Conservation (phyloP, 495 filamentous ascomycete genomes). For the Podospora pseudocomata region DNA sequence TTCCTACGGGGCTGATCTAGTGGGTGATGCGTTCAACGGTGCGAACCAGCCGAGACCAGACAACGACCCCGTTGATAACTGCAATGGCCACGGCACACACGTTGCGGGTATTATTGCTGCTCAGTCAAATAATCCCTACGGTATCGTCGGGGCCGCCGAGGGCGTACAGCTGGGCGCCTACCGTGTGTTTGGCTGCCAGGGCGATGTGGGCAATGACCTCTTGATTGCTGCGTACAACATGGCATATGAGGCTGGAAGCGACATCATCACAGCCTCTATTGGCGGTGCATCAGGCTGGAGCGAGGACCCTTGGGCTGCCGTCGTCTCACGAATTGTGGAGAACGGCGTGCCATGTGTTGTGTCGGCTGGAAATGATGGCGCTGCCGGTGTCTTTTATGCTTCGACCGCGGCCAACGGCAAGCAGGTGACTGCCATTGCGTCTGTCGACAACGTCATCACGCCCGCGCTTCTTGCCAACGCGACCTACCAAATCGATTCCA, state of each 20-base stretch:
- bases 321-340: conserved; percentile 52
- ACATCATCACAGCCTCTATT: conserved; percentile 59
- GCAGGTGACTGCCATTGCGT: conserved; percentile 49
- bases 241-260: conserved; percentile 55
- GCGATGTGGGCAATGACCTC: conserved; percentile 48
- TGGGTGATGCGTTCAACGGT: conserved; percentile 49
- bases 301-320: conserved; percentile 53
- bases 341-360: conserved; percentile 53
- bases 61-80: conserved; percentile 43
- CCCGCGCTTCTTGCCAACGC: conserved; percentile 41
- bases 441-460: conserved; percentile 47
- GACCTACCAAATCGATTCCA: conserved; percentile 32
- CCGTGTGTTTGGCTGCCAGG: conserved; percentile 52
- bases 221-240: conserved; percentile 54
- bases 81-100: conserved; percentile 48
- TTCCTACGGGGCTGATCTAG: conserved; percentile 50
- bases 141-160: conserved; percentile 53
- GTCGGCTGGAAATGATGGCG: conserved; percentile 55
- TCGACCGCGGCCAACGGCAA: conserved; percentile 52
- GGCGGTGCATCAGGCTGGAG: conserved; percentile 54
- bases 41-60: conserved; percentile 43
- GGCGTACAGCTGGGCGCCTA: conserved; percentile 54
- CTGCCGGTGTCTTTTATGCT: conserved; percentile 50
- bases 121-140: conserved; percentile 44
- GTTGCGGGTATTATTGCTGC: conserved; percentile 56